Conservation (phyloP, 352 stramenopile species). For the Globisporangium ultimum region DNA sequence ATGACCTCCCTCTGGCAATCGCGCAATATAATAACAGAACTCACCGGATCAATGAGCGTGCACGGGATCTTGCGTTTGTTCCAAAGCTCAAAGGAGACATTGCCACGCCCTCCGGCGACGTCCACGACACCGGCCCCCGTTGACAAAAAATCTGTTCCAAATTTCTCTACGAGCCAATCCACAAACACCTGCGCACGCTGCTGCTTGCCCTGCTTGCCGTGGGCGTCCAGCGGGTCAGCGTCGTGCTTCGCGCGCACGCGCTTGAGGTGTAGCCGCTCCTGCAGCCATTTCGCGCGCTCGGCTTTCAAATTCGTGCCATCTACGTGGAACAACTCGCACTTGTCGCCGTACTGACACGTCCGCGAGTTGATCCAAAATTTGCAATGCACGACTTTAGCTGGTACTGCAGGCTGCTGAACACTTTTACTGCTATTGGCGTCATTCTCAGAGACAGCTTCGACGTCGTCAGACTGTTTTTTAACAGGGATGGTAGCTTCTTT, state of each 20-base stretch:
- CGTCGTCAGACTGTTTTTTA: background rate
- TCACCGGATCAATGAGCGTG: slow-evolving; percentile 81
- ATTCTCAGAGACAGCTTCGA: too few relatives aligned
- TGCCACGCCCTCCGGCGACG: slow-evolving; percentile 73
- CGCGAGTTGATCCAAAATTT: slow-evolving; percentile 87
- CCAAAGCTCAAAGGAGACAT: slow-evolving; percentile 84
- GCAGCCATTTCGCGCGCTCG: slow-evolving; percentile 55
- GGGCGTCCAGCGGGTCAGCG: slow-evolving; percentile 59
- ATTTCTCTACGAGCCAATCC: slow-evolving; percentile 74
- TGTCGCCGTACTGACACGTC: slow-evolving; percentile 59
- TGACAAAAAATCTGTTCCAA: slow-evolving; percentile 45
- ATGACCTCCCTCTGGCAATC: too few relatives aligned
- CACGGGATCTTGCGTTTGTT: slow-evolving; percentile 70
- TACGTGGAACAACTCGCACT: slow-evolving; percentile 66
- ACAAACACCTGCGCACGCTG: slow-evolving; percentile 69
- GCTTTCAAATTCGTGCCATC: slow-evolving; percentile 39
- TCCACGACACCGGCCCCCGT: slow-evolving; percentile 68
- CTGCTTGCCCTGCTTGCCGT: slow-evolving; percentile 71
- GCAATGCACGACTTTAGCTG: slow-evolving; percentile 30
- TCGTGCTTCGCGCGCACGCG: slow-evolving; percentile 47
- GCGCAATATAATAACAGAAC: slow-evolving; percentile 2
- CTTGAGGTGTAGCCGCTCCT: slow-evolving; percentile 58
- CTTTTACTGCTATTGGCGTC: too few relatives aligned
- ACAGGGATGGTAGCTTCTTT: background rate
- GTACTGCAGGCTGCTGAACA: too few relatives aligned